Base-by-base conservation (phyloP, 768 basidiomycete species). In the Lyophyllum semitale region DNA sequence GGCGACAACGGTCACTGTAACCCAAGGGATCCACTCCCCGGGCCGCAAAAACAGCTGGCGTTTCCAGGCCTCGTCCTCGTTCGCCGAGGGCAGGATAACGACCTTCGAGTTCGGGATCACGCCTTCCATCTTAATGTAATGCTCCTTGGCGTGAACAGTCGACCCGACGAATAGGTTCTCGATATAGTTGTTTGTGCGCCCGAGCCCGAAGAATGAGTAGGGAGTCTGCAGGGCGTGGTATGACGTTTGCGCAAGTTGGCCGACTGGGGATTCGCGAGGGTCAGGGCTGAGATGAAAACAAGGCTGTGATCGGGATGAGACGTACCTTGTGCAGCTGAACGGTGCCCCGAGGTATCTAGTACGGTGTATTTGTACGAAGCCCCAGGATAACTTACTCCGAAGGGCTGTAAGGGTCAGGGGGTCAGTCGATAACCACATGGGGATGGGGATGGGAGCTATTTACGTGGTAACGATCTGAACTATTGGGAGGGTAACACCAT, bases 101-200 rank as follows among this genome's bases (percentile, higher is more conserved):
- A 99, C 85, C 59, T 94, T 93, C 3, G 95, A 97, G 68, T 99
- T 98, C 0, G 97, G 97, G 42, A 99, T 95, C 30, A 99, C 89
- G 25, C 95, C 95, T 67, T 98, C 97, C 82, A 98, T 89, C 67
- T 89, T 88, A 68, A 96, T 94, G 60, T 79, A 93, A 66, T 96
- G 93, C 30, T 85, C 67, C 32, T 76, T 67, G 0, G 78, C 69
- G 55, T 92, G 87, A 27, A 91, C 80, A 6, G 95, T 96, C 4
- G 93, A 88, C 15, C 97, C 97, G 18, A 98, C 91, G 68, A 97
- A 97, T 2, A 99, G 81, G 69, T 98, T 98, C 79, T 99, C 97
- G 64, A 99, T 95, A 73, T 99, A 99, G 69, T 99, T 99, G 72
- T 99, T 99, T 15, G 95, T 98, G 38, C 97, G 85, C 0, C 96